Evolutionary conservation across 495 filamentous ascomycete species (phyloP), one percentile per base, ranked within the genome.

Genomic region (Pseudomonodictys pantanalensis): DNA sequence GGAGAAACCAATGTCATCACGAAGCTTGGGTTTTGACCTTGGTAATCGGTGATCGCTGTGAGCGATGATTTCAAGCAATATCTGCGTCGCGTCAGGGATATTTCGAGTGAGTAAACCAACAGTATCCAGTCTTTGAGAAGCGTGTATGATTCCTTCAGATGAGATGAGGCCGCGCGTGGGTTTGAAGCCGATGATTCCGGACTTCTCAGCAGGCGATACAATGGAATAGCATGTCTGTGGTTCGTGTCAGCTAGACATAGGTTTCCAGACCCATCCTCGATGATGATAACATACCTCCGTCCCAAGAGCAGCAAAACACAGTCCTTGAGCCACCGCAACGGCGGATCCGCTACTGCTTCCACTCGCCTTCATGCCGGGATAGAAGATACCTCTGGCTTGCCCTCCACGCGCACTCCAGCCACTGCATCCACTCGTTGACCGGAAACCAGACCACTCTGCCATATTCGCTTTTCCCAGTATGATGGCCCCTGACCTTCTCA

Each of bases 381-480:
- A 72, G 58, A 81, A 81, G 11, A 73, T 76, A 3, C 55, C 79
- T 45, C 71, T 71, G 0, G 72, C 75, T 52, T 81, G 77, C 15
- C 78, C 79, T 11, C 77, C 76, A 46, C 76, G 71, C 10, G 78
- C 77, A 62, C 72, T 77, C 80, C 80, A 82, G 4, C 80, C 80
- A 52, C 79, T 78, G 1, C 72, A 73, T 6, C 71, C 72, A 47
- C 75, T 77, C 18, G 42, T 51, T 3, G 77, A 80, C 7, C 79
- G 63, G 53, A 72, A 75, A 52, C 79, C 79, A 2, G 75, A 76
- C 79, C 80, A 83, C 65, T 82, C 73, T 20, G 72, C 75, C 30
- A 83, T 52, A 42, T 79, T 80, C 2, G 76, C 70, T 63, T 82
- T 82, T 12, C 79, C 79, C 1, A 73, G 57, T 46, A 73, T 71